phyloP scores from a whole-genome alignment of 441 rosid genomes.

The Iberis amara region DNA sequence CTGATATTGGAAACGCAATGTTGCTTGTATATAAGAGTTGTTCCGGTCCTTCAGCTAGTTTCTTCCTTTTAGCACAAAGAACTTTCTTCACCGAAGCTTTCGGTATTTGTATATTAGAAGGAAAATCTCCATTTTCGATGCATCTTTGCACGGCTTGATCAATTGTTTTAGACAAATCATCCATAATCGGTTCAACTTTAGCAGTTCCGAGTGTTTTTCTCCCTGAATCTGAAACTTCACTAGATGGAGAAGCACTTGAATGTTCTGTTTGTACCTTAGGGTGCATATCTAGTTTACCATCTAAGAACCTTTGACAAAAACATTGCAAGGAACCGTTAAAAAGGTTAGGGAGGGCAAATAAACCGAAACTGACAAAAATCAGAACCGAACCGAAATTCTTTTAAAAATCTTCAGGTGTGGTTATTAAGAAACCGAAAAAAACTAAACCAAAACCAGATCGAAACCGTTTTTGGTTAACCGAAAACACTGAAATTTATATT shows the following conservation, averaged over 20 bases:
- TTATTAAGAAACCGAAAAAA: too few relatives aligned
- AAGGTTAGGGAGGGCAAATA: not conserved
- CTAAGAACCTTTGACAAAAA: conserved; percentile 45
- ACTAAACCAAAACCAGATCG: too few relatives aligned
- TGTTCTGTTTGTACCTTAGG: conserved; percentile 30
- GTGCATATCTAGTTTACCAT: conserved; percentile 49
- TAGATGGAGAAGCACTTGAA: conserved; percentile 29
- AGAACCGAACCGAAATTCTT: too few relatives aligned
- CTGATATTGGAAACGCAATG: conserved; percentile 71
- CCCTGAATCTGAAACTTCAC: conserved; percentile 34
- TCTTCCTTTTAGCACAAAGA: conserved; percentile 47
- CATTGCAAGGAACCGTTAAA: conserved; percentile 1
- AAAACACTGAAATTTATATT: too few relatives aligned
- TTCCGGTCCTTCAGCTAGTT: conserved; percentile 55
- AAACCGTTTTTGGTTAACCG: too few relatives aligned
- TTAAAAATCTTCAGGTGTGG: too few relatives aligned
- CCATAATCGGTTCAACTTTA: conserved; percentile 37
- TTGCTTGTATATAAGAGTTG: conserved; percentile 64
- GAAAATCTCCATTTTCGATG: conserved; percentile 42
- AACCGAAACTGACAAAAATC: too few relatives aligned
- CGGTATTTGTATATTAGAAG: conserved; percentile 45
- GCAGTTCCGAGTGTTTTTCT: conserved; percentile 24
- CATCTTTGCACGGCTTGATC: conserved; percentile 43
- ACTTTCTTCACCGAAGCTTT: conserved; percentile 68
- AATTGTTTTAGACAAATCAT: conserved; percentile 45